Conservation (phyloP, 208 protist species). For the Crithidia mellificae region DNA sequence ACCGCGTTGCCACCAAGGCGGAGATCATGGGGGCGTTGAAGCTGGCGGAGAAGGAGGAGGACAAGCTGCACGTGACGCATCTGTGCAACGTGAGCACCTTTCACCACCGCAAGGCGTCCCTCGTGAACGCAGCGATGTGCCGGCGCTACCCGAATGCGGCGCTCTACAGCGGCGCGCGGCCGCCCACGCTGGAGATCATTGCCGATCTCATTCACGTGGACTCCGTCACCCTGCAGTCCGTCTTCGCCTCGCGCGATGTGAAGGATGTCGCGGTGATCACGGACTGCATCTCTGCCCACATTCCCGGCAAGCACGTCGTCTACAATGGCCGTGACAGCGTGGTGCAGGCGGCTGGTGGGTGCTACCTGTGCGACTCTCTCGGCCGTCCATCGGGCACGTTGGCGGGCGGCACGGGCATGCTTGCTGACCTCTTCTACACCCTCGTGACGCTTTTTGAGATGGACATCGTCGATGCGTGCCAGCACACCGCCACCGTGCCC, state of each 20-base stretch:
- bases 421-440: conserved; percentile 65
- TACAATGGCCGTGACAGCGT: conserved; percentile 66
- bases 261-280: conserved; percentile 68
- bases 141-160: conserved; percentile 51
- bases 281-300: conserved; percentile 68
- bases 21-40: conserved; percentile 63
- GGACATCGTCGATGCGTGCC: conserved; percentile 54
- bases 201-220: conserved; percentile 66
- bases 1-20: conserved; percentile 50
- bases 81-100: conserved; percentile 76
- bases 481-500: conserved; percentile 59
- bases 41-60: conserved; percentile 37
- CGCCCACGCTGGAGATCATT: conserved; percentile 73
- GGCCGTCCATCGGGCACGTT: conserved; percentile 53
- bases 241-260: conserved; percentile 41
- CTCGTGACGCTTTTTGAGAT: conserved; percentile 62
- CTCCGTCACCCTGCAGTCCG: conserved; percentile 53
- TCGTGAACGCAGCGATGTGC: conserved; percentile 65
- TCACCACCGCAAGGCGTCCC: conserved; percentile 62
- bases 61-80: conserved; percentile 64
- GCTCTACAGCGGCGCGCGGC: conserved; percentile 48
- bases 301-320: conserved; percentile 49
- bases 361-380: conserved; percentile 58
- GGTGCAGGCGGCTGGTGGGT: conserved; percentile 60
- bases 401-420: conserved; percentile 59